Percentiles rank a stretch among this genome's conserved stretches.
Conservation (phyloP, 495 filamentous ascomycete genomes). For the Penicillium daleae region DNA sequence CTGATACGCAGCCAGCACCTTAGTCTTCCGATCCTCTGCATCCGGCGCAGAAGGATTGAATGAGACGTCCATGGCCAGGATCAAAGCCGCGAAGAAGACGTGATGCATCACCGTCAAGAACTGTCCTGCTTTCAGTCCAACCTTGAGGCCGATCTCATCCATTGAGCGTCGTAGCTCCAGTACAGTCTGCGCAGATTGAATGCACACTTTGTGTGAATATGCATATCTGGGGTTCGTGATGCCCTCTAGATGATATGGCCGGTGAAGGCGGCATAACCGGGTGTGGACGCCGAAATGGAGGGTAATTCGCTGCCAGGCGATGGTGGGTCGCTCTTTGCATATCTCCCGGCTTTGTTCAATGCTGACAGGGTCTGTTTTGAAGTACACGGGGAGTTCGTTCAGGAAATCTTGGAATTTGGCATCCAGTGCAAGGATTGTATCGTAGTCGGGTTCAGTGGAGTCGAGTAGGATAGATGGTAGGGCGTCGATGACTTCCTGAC, state of each 20-base stretch:
- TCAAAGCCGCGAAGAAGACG: constrained; percentile 35
- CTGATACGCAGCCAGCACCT: constrained; percentile 30
- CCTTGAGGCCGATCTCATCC: constrained; percentile 25
- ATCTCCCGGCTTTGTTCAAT: constrained; percentile 26
- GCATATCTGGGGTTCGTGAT: constrained; percentile 32
- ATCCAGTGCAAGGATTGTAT: constrained; percentile 30
- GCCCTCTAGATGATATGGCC: constrained; percentile 34
- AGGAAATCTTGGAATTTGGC: constrained; percentile 23
- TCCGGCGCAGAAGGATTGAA: constrained; percentile 31
- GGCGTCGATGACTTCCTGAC: constrained; percentile 36
- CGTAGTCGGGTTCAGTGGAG: constrained; percentile 27
- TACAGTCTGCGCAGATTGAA: constrained; percentile 33
- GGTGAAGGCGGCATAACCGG: constrained; percentile 36
- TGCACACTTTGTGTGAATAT: constrained; percentile 32
- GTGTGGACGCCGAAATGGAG: constrained; percentile 31
- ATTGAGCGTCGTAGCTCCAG: constrained; percentile 32
- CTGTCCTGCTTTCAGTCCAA: constrained; percentile 20
- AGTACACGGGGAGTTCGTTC: constrained; percentile 27
- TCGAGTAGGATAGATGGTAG: constrained; percentile 29
- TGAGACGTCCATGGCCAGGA: constrained; percentile 35
- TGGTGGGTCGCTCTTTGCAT: constrained; percentile 29
- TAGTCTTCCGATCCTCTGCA: constrained; percentile 25
- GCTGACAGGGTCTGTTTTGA: constrained; percentile 25
- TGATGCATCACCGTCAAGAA: constrained; percentile 35
- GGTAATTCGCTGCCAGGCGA: constrained; percentile 28